Conservation (phyloP, 73 alveolate species). For the Tetrahymena elliotti region DNA sequence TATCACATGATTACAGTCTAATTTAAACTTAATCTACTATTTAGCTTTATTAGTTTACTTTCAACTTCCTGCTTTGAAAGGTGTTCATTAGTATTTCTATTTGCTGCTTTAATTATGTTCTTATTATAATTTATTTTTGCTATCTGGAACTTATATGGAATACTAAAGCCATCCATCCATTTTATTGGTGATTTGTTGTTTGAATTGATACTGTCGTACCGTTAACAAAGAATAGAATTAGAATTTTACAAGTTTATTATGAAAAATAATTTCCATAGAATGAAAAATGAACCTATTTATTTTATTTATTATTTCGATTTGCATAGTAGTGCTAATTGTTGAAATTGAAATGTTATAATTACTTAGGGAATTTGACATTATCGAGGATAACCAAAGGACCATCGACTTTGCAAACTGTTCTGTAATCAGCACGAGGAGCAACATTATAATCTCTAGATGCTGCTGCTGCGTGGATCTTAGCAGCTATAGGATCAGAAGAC, state of each 20-base stretch:
- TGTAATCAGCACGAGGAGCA: constrained; percentile 98
- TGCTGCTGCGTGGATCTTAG: constrained; percentile 50
- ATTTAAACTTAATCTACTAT: not conserved
- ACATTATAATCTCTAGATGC: constrained; percentile 73
- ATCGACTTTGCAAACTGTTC: constrained; percentile 98
- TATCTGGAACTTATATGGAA: not conserved
- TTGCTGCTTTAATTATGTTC: not conserved
- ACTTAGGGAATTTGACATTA: constrained; percentile 98
- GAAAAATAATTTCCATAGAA: not conserved
- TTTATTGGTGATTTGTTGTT: no score
- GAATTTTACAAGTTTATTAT: not conserved
- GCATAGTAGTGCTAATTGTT: not conserved
- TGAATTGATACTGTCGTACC: not conserved
- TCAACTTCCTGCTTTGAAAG: not conserved
- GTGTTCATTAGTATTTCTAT: not conserved
- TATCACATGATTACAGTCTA: no score
- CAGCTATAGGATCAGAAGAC: constrained; percentile 21
- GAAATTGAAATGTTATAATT: constrained; percentile 27
- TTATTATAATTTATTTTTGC: not conserved
- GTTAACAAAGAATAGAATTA: not conserved
- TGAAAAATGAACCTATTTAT: not conserved
- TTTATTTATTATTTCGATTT: not conserved
- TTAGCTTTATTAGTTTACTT: not conserved
- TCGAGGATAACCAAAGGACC: constrained; percentile 99
- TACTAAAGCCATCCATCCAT: not conserved